A percentile compares a stretch with the other conserved stretches of the same genome.
Conservation (phyloP, 495 filamentous ascomycete genomes). For the Neurospora hispaniola region DNA sequence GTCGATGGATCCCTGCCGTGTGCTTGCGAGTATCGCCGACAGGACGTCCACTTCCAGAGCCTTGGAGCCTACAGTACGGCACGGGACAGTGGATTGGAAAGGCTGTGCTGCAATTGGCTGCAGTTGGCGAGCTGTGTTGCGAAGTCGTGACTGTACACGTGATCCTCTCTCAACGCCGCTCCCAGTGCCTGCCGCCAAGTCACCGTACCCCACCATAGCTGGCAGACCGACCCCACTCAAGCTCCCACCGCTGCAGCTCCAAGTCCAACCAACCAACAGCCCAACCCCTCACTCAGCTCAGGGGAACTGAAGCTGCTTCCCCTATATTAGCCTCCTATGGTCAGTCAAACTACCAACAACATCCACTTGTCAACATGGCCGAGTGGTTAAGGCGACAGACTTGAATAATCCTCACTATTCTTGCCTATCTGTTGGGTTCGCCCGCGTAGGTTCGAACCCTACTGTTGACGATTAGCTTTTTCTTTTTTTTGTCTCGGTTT, state of each 20-base stretch:
- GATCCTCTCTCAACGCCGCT: neutral
- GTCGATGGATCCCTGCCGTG: slow-evolving; percentile 14
- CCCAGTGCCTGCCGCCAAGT: too few species aligned
- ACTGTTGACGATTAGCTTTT: neutral
- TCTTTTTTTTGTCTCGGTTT: neutral
- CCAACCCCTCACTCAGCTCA: too few species aligned
- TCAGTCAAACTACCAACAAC: neutral
- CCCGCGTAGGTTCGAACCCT: neutral
- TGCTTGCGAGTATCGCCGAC: neutral
- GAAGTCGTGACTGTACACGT: rapidly evolving
- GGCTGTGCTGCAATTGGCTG: neutral
- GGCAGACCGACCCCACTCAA: too few species aligned
- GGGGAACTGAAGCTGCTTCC: too few species aligned
- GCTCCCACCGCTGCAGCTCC: too few species aligned
- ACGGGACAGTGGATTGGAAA: neutral
- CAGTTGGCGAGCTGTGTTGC: neutral
- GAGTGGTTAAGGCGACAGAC: neutral
- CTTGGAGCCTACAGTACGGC: neutral
- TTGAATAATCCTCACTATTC: neutral
- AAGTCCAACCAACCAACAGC: too few species aligned
- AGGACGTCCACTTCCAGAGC: neutral
- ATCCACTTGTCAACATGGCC: neutral
- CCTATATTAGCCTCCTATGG: too few species aligned
- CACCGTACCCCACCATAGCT: too few species aligned
- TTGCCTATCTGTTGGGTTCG: neutral